These are phyloP conservation scores for Aspergillus affinis DNA, from an alignment of 495 filamentous ascomycete genomes.

Conservation along the genomic window DNA sequence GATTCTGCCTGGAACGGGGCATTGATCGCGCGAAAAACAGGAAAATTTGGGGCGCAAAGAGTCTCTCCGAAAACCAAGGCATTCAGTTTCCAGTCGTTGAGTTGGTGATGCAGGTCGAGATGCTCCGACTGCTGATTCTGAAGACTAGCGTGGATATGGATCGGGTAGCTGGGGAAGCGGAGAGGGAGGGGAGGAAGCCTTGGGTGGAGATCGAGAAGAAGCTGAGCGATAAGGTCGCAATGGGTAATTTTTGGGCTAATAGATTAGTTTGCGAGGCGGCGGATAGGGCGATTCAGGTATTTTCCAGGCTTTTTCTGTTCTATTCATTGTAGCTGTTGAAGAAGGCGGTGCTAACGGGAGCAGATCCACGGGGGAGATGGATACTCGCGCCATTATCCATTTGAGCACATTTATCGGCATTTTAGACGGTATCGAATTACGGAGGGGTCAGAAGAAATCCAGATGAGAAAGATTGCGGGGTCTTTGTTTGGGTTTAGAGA, in stretches of 20 bases:
- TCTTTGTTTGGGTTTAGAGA: slow-evolving; percentile 44
- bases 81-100: slow-evolving; percentile 63
- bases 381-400: slow-evolving; percentile 47
- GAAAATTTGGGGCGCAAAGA: slow-evolving; percentile 52
- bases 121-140: slow-evolving; percentile 58
- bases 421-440: slow-evolving; percentile 51
- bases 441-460: slow-evolving; percentile 51
- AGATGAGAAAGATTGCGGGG: slow-evolving; percentile 48
- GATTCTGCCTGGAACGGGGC: slow-evolving; percentile 54
- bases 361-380: slow-evolving; percentile 54
- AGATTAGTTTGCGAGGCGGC: slow-evolving; percentile 56
- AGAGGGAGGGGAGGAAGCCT: slow-evolving; percentile 17
- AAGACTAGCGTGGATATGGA: slow-evolving; percentile 62
- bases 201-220: slow-evolving; percentile 51
- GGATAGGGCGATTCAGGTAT: slow-evolving; percentile 58
- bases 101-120: slow-evolving; percentile 57
- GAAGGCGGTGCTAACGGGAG: not conserved
- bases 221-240: slow-evolving; percentile 56
- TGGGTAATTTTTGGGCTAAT: slow-evolving; percentile 67
- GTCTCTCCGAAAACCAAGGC: slow-evolving; percentile 54
- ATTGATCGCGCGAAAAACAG: slow-evolving; percentile 52
- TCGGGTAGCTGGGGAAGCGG: slow-evolving; percentile 36
- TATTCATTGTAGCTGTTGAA: slow-evolving; percentile 1
- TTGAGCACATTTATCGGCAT: slow-evolving; percentile 55
- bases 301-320: not conserved